These are phyloP conservation scores for Boletus patriciae DNA, from an alignment of 768 basidiomycete species.

Conservation along the genomic window DNA sequence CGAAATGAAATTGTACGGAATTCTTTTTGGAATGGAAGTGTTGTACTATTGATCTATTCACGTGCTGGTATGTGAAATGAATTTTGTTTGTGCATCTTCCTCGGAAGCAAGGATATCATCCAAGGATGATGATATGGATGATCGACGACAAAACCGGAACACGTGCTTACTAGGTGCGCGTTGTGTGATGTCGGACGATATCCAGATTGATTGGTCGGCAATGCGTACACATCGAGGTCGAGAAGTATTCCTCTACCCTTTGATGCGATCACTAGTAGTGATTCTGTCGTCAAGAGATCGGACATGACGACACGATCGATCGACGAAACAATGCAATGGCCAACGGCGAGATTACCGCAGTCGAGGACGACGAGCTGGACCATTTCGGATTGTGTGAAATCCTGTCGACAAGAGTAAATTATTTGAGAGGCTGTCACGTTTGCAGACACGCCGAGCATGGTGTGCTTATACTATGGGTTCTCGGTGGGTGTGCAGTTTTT, in stretches of 20 bases:
- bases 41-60: background rate
- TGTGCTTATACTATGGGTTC: too few relatives aligned
- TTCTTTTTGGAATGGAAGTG: background rate
- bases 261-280: background rate
- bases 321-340: background rate
- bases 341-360: conserved; percentile 1
- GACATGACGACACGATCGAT: background rate
- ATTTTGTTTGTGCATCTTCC: background rate
- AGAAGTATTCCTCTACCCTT: background rate
- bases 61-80: background rate
- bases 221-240: conserved; percentile 11
- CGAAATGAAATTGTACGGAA: background rate
- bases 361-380: background rate
- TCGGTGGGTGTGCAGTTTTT: too few relatives aligned
- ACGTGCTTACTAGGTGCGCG: background rate
- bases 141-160: background rate
- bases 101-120: background rate
- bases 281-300: background rate
- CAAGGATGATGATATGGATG: background rate
- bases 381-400: background rate
- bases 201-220: conserved; percentile 2
- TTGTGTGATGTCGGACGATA: background rate
- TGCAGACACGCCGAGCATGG: background rate
- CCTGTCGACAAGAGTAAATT: background rate
- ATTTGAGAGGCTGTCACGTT: background rate